These are phyloP conservation scores for Termitomyces sp. DNA, from an alignment of 768 basidiomycete genomes.

Conservation along the genomic window DNA sequence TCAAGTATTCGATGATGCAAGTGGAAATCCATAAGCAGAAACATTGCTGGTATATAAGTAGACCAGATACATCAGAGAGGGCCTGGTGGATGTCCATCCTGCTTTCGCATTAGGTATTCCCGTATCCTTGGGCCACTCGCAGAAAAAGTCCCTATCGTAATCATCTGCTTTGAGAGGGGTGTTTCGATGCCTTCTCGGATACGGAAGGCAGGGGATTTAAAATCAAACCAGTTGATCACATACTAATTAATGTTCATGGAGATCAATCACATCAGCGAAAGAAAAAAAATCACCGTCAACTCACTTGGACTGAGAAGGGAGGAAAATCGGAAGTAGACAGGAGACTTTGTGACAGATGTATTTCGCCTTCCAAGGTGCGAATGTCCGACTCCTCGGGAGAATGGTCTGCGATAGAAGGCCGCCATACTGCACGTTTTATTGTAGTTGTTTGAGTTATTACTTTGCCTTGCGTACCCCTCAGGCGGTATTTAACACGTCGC, in stretches of 20 bases:
- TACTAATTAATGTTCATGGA: slow-evolving; percentile 1
- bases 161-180: background rate
- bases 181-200: background rate
- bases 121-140: slow-evolving; percentile 4
- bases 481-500: slow-evolving; percentile 21
- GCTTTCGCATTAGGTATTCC: slow-evolving; percentile 1
- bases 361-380: slow-evolving; percentile 13
- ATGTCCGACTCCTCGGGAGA: background rate
- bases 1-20: background rate
- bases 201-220: slow-evolving; percentile 1
- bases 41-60: background rate
- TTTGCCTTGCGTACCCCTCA: slow-evolving; percentile 3
- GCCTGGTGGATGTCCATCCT: background rate
- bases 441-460: slow-evolving; percentile 2
- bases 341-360: slow-evolving; percentile 9
- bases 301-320: slow-evolving; percentile 11
- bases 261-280: background rate
- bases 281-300: background rate
- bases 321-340: slow-evolving; percentile 12
- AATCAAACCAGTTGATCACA: slow-evolving; percentile 2
- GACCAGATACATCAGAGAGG: background rate
- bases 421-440: slow-evolving; percentile 25
- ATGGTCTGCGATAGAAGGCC: slow-evolving; percentile 1
- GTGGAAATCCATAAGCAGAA: background rate
- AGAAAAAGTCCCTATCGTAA: slow-evolving; percentile 7